Evolutionary conservation across 768 basidiomycete species (phyloP).

Genomic region (Hebeloma cylindrosporum): DNA sequence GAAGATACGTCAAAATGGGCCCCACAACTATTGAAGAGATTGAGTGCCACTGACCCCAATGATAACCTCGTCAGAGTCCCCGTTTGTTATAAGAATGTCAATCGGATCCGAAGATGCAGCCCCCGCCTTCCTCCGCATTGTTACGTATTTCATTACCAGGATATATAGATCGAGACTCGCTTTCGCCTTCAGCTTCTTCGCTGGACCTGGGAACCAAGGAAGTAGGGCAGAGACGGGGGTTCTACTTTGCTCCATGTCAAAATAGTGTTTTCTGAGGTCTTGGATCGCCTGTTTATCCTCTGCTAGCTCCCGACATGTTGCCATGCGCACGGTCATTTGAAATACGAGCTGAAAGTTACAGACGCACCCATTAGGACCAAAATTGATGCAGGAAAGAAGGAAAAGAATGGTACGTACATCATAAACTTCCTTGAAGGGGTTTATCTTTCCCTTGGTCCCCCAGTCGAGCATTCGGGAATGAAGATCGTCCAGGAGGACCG

Average conservation of each 20-base stretch:
- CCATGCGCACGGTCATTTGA: slow-evolving; percentile 38
- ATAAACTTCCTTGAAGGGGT: slow-evolving; percentile 35
- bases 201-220: slow-evolving; percentile 35
- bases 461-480: slow-evolving; percentile 22
- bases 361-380: not conserved
- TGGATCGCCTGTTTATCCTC: slow-evolving; percentile 24
- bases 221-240: slow-evolving; percentile 33
- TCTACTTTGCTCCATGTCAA: slow-evolving; percentile 32
- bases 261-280: slow-evolving; percentile 28
- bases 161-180: slow-evolving; percentile 32
- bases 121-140: slow-evolving; percentile 25
- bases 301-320: slow-evolving; percentile 34
- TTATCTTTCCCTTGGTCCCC: slow-evolving; percentile 29
- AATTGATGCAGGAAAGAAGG: not conserved
- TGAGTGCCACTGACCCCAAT: slow-evolving; percentile 20
- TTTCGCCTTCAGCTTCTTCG: slow-evolving; percentile 29
- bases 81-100: slow-evolving; percentile 34
- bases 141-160: slow-evolving; percentile 26
- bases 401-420: slow-evolving; percentile 22
- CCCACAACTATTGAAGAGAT: not conserved
- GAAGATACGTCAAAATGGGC: not conserved
- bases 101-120: slow-evolving; percentile 31
- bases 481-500: slow-evolving; percentile 27
- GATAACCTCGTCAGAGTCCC: slow-evolving; percentile 27
- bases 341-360: slow-evolving; percentile 29